phyloP scores from a whole-genome alignment of 192 early-diverging fungal species.

The Chytriomyces hyalinus region DNA sequence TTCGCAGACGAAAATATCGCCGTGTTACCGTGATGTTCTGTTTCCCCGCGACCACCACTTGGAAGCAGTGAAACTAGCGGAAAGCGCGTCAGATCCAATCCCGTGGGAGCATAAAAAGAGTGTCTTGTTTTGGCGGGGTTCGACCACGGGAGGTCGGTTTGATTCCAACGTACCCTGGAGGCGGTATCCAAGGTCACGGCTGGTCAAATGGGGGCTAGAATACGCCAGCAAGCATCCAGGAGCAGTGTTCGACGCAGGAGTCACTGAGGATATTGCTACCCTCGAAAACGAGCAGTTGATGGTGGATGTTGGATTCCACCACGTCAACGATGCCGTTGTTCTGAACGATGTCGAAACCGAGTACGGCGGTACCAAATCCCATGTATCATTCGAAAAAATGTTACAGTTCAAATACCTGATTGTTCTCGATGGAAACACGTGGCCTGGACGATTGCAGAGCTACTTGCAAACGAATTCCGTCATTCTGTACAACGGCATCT shows the following conservation, averaged over 20 bases:
- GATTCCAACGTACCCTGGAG: neutral
- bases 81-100: neutral
- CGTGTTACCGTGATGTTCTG: neutral
- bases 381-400: constrained; percentile 19
- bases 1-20: neutral
- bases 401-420: constrained; percentile 28
- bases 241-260: constrained; percentile 12
- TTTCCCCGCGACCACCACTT: neutral
- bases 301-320: constrained; percentile 9
- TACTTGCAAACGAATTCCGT: constrained; percentile 21
- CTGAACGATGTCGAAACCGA: no score
- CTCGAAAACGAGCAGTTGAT: neutral
- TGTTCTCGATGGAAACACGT: constrained; percentile 24
- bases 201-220: constrained; percentile 9
- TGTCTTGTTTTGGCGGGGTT: constrained; percentile 29
- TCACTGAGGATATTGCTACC: neutral
- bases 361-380: no score
- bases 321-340: neutral
- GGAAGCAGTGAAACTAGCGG: neutral
- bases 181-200: neutral
- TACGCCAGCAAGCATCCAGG: neutral
- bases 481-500: constrained; percentile 20
- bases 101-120: constrained; percentile 7
- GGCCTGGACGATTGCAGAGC: neutral
- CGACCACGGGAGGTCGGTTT: constrained; percentile 14